These are phyloP conservation scores for Mortierella sp. DNA, from an alignment of 371 early-diverging fungal species.

Conservation along the genomic window DNA sequence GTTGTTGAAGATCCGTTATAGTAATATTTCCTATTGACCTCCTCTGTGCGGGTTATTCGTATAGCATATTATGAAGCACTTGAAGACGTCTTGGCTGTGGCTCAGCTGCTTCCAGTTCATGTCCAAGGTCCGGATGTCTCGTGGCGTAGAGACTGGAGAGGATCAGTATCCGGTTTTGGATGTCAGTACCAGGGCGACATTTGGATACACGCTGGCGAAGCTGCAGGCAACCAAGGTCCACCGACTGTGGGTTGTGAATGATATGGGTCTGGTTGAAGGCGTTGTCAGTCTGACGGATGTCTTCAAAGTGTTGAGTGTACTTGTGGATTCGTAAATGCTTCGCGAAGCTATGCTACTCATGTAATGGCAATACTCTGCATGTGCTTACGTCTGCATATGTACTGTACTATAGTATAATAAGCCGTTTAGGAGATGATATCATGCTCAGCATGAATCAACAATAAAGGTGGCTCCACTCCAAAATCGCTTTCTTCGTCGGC, in stretches of 20 bases:
- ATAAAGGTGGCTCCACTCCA: too few relatives aligned
- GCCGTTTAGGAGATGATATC: too few relatives aligned
- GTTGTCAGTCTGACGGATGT: conserved; percentile 82
- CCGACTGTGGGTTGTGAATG: conserved; percentile 83
- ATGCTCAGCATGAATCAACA: too few relatives aligned
- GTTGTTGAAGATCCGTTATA: neutral
- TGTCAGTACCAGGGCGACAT: conserved; percentile 70
- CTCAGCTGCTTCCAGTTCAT: conserved; percentile 32
- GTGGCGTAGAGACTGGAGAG: conserved; percentile 41
- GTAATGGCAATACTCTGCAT: neutral
- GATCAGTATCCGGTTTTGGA: conserved; percentile 84
- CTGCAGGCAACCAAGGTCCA: conserved; percentile 83
- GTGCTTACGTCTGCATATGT: neutral
- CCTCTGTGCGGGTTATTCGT: neutral
- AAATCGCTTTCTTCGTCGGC: too few relatives aligned
- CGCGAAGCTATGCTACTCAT: neutral
- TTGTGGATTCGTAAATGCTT: conserved; percentile 5
- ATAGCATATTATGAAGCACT: conserved; percentile 23
- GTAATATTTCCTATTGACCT: neutral
- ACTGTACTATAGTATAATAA: too few relatives aligned
- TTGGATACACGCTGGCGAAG: conserved; percentile 77
- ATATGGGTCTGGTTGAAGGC: conserved; percentile 61
- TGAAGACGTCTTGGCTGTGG: conserved; percentile 37
- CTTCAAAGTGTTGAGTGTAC: conserved; percentile 59
- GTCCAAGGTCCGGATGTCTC: conserved; percentile 25